Evolutionary conservation across 768 basidiomycete species (phyloP).

Genomic region (Leccinum variicolor): DNA sequence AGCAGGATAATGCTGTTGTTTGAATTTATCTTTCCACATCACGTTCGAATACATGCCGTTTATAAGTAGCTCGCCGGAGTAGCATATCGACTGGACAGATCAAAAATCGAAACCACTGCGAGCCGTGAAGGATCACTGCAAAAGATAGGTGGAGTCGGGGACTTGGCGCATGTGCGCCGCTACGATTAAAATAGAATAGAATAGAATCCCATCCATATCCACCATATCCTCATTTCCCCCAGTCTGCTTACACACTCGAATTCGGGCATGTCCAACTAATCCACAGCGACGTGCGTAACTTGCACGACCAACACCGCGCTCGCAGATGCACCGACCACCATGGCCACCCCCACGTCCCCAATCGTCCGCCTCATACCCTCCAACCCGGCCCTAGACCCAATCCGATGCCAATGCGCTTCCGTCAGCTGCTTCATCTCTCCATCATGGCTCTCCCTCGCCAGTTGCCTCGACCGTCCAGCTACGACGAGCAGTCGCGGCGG

Average conservation of each 20-base stretch:
- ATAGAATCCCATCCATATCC: neutral
- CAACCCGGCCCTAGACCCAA: neutral
- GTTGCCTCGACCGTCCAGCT: conserved; percentile 69
- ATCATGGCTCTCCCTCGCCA: conserved; percentile 69
- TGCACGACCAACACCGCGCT: conserved; percentile 67
- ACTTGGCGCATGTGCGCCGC: too few relatives aligned
- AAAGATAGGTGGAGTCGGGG: too few relatives aligned
- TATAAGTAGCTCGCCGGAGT: too few relatives aligned
- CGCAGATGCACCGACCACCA: conserved; percentile 59
- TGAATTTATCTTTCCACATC: too few relatives aligned
- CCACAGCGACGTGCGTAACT: conserved; percentile 36
- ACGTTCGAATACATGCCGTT: too few relatives aligned
- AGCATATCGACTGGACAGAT: too few relatives aligned
- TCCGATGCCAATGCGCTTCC: conserved; percentile 34
- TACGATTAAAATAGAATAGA: too few relatives aligned
- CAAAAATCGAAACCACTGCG: too few relatives aligned
- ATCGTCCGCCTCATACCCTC: conserved; percentile 66
- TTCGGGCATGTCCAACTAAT: neutral
- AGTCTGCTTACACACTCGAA: neutral
- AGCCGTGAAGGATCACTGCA: too few relatives aligned
- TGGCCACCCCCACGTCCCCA: conserved; percentile 82
- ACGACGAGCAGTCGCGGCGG: conserved; percentile 52
- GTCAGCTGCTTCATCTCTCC: conserved; percentile 64
- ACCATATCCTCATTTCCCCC: neutral
- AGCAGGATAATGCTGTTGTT: too few relatives aligned